Evolutionary conservation across 2,329 filamentous ascomycete genomes (phyloP).

Genomic region (Fonsecaea multimorphosa): DNA sequence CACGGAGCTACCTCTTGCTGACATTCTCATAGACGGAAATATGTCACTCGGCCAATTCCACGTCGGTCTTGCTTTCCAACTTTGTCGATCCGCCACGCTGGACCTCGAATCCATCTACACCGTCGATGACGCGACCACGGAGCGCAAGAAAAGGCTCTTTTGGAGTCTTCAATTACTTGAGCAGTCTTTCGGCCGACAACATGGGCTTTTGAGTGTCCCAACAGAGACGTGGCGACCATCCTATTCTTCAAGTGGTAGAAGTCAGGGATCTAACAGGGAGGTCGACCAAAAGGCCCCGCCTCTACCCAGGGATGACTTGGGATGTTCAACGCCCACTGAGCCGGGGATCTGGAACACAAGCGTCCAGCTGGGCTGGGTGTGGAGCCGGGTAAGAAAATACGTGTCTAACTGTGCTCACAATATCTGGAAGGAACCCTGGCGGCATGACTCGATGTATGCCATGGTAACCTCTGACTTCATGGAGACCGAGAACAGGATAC

Average conservation of each 20-base stretch:
- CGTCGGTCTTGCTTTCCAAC: conserved; percentile 41
- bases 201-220: conserved; percentile 46
- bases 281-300: conserved; percentile 5
- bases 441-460: conserved; percentile 37
- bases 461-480: conserved; percentile 38
- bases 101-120: conserved; percentile 19
- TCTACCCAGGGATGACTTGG: conserved; percentile 6
- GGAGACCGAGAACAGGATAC: conserved; percentile 39
- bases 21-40: conserved; percentile 49
- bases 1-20: background rate
- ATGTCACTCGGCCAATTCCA: conserved; percentile 42
- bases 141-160: conserved; percentile 15
- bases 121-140: conserved; percentile 4
- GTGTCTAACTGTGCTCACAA: conserved; percentile 19
- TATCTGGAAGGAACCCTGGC: conserved; percentile 35
- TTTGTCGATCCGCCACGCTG: conserved; percentile 17
- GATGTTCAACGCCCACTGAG: conserved; percentile 6
- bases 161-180: conserved; percentile 18
- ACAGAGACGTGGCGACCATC: conserved; percentile 16
- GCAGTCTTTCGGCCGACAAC: conserved; percentile 44
- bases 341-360: conserved; percentile 22
- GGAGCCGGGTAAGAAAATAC: conserved; percentile 23
- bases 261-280: background rate
- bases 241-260: conserved; percentile 3
- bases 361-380: conserved; percentile 12